A percentile compares a stretch with the other conserved stretches of the same genome.
Conservation (phyloP, 805 yeast genomes). For the Starmerella powellii region DNA sequence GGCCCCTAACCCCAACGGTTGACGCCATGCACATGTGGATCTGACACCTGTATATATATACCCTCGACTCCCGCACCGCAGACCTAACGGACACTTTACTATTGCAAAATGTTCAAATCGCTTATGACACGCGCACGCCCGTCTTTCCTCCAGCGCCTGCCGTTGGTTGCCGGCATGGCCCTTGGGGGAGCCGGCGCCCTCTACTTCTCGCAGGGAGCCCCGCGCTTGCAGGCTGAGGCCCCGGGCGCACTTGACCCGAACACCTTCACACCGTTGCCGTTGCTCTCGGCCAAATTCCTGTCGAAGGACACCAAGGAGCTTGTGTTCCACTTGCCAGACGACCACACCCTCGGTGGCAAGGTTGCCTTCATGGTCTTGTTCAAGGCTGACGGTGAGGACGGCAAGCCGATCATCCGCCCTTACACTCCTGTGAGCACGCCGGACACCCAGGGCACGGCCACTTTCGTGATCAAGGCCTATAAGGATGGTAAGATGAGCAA, state of each 20-base stretch:
- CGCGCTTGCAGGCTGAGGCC: slow-evolving; percentile 21
- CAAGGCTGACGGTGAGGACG: slow-evolving; percentile 72
- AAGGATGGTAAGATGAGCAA: slow-evolving; percentile 72
- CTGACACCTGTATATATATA: background rate
- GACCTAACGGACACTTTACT: background rate
- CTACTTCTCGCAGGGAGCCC: slow-evolving; percentile 28
- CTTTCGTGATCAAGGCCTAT: slow-evolving; percentile 74
- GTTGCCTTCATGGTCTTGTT: slow-evolving; percentile 72
- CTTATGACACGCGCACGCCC: too few species aligned
- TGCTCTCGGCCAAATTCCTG: slow-evolving; percentile 19
- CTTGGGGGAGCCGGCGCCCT: slow-evolving; percentile 37
- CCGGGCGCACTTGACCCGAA: slow-evolving; percentile 22
- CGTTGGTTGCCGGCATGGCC: slow-evolving; percentile 31
- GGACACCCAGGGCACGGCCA: slow-evolving; percentile 59
- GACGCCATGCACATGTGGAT: background rate
- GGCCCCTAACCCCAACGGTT: background rate
- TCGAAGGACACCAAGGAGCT: slow-evolving; percentile 43
- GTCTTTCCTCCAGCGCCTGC: slow-evolving; percentile 10
- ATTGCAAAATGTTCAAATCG: slow-evolving; percentile 13
- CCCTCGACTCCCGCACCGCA: background rate
- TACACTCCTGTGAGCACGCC: slow-evolving; percentile 72
- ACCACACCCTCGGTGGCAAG: slow-evolving; percentile 60
- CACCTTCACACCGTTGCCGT: slow-evolving; percentile 30
- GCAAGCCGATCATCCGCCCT: slow-evolving; percentile 70
- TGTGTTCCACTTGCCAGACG: slow-evolving; percentile 58